Conservation (phyloP, 2,329 filamentous ascomycete species). For the Colletotrichum tofieldiae region DNA sequence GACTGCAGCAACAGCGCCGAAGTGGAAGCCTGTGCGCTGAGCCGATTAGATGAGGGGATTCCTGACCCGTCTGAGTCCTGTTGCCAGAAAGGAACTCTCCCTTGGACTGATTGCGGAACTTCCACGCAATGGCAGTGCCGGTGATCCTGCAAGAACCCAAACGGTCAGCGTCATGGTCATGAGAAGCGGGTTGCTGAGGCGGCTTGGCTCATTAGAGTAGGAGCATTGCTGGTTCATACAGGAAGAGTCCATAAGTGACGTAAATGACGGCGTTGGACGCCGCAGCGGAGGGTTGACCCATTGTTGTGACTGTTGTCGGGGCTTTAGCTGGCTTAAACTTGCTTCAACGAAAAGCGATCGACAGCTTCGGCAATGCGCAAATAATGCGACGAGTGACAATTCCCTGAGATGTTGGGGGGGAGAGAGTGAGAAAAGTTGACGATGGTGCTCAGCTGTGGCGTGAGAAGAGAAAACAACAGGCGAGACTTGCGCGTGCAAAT, state of each 20-base stretch:
- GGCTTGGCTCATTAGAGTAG: not conserved
- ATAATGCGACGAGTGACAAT: not conserved
- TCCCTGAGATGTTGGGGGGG: constrained; percentile 3
- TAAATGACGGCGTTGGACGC: constrained; percentile 90
- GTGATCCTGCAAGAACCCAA: constrained; percentile 65
- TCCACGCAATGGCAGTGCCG: constrained; percentile 74
- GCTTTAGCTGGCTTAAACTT: not conserved
- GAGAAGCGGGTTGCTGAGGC: not conserved
- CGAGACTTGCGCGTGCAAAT: constrained; percentile 32
- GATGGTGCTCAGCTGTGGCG: constrained; percentile 26
- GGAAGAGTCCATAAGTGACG: constrained; percentile 81
- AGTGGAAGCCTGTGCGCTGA: not conserved
- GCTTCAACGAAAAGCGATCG: not conserved
- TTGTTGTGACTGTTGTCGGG: constrained; percentile 53
- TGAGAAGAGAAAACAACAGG: constrained; percentile 21
- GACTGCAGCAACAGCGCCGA: not conserved
- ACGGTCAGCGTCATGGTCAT: not conserved
- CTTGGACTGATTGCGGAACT: constrained; percentile 75
- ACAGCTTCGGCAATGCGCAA: not conserved
- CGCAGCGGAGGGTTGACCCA: constrained; percentile 82
- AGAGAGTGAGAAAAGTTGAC: not conserved
- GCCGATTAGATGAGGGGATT: constrained; percentile 20
- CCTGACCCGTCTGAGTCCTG: constrained; percentile 86
- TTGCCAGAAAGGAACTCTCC: constrained; percentile 82
- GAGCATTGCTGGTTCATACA: constrained; percentile 67